Conservation (phyloP, 192 early-diverging fungal genomes). For the Backusella mclennaniae region DNA sequence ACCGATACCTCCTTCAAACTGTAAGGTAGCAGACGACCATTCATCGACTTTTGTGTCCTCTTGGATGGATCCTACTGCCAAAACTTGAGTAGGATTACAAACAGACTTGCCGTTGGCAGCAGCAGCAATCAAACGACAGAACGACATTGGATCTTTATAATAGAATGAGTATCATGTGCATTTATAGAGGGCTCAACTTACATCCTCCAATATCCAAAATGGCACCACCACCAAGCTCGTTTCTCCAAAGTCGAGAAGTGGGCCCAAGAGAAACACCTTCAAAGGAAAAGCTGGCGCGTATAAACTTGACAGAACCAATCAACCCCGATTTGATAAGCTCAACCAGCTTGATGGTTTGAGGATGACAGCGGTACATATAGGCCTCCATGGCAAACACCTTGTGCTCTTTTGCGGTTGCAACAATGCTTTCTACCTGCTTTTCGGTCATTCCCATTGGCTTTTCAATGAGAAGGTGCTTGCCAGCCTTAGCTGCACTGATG, state of each 20-base stretch:
- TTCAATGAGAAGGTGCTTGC: conserved; percentile 58
- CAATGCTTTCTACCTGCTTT: conserved; percentile 22
- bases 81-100: conserved; percentile 17
- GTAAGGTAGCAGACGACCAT: conserved; percentile 28
- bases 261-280: conserved; percentile 24
- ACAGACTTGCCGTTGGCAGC: not conserved
- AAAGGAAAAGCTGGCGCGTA: conserved; percentile 31
- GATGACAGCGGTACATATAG: conserved; percentile 42
- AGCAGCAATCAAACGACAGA: conserved; percentile 33
- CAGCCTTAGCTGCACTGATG: conserved; percentile 46
- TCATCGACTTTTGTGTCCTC: conserved; percentile 35
- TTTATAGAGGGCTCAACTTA: conserved; percentile 15
- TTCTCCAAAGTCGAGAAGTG: conserved; percentile 28
- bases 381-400: conserved; percentile 37
- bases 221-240: conserved; percentile 36
- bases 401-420: conserved; percentile 20
- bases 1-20: conserved; percentile 16
- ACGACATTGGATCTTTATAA: conserved; percentile 34
- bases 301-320: conserved; percentile 31
- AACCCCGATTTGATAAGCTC: conserved; percentile 17
- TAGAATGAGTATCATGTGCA: not conserved
- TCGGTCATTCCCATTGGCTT: conserved; percentile 39
- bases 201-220: conserved; percentile 40
- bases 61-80: conserved; percentile 23
- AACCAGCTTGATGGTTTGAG: conserved; percentile 25